Conservation (phyloP, 768 basidiomycete genomes). For the Boletus sp. region DNA sequence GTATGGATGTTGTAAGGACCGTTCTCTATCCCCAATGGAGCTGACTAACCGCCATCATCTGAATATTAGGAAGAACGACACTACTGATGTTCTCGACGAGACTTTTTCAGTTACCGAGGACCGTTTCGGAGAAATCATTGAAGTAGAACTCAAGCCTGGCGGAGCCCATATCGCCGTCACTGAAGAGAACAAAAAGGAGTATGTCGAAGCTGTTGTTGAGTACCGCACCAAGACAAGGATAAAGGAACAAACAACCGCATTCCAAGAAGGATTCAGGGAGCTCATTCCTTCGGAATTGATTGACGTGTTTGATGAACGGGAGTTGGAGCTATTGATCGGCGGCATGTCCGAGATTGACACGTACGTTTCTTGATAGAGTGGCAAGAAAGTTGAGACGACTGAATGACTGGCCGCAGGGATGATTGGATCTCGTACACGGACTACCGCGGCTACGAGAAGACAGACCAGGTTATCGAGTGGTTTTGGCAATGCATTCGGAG, state of each 20-base stretch:
- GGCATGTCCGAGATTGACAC: constrained; percentile 93
- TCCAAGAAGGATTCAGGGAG: constrained; percentile 83
- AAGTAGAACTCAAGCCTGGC: constrained; percentile 60
- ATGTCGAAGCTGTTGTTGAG: constrained; percentile 72
- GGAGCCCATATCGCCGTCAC: constrained; percentile 63
- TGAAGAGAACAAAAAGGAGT: constrained; percentile 74
- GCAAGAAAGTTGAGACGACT: background rate
- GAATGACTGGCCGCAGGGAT: constrained; percentile 44
- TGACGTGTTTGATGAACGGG: constrained; percentile 88
- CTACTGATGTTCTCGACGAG: constrained; percentile 71
- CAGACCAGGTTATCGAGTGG: constrained; percentile 88
- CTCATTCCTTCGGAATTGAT: constrained; percentile 80
- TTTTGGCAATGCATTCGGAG: constrained; percentile 92
- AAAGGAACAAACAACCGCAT: constrained; percentile 79
- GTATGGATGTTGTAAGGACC: constrained; percentile 69
- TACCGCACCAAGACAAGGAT: constrained; percentile 83
- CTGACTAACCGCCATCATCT: background rate
- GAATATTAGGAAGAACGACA: constrained; percentile 61
- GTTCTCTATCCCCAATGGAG: background rate
- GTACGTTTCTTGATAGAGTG: constrained; percentile 35
- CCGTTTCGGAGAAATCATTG: constrained; percentile 69
- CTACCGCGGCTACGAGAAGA: constrained; percentile 84
- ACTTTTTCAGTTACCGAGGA: constrained; percentile 71
- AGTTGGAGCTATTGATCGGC: constrained; percentile 85
- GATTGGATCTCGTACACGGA: constrained; percentile 95